Conservation (phyloP, 1,284 basidiomycete genomes). For the Trametes versicolor region DNA sequence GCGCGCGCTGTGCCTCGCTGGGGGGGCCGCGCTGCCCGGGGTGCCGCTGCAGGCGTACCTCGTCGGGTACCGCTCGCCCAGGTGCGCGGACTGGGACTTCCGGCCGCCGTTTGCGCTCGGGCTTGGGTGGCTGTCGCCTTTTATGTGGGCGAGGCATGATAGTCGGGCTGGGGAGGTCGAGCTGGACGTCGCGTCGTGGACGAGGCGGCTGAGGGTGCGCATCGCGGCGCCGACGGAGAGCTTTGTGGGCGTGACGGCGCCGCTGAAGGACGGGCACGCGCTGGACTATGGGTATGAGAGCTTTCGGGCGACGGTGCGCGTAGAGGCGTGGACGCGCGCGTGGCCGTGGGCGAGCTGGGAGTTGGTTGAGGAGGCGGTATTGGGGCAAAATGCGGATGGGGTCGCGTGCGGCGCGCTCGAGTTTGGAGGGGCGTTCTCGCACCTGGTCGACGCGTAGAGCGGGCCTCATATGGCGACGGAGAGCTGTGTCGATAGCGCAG, state of each 20-base stretch:
- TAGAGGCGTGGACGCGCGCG: constrained; percentile 29
- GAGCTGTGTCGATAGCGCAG: not conserved
- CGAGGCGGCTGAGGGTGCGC: constrained; percentile 30
- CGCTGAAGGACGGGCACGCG: constrained; percentile 36
- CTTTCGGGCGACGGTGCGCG: constrained; percentile 33
- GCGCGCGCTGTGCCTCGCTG: constrained; percentile 36
- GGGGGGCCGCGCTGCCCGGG: constrained; percentile 38
- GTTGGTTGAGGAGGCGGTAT: constrained; percentile 33
- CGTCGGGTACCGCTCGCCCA: constrained; percentile 39
- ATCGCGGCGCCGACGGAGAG: constrained; percentile 34
- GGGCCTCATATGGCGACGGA: constrained; percentile 1
- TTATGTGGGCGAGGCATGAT: constrained; percentile 33
- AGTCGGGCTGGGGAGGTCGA: constrained; percentile 30
- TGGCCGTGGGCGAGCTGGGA: constrained; percentile 38
- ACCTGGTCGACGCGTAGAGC: constrained; percentile 18
- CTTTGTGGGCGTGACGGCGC: constrained; percentile 38
- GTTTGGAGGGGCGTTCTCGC: constrained; percentile 40
- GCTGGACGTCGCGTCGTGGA: constrained; percentile 30
- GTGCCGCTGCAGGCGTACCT: constrained; percentile 38
- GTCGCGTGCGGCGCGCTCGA: constrained; percentile 37
- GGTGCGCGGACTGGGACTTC: constrained; percentile 37
- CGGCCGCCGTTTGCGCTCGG: constrained; percentile 35
- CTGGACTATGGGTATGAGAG: constrained; percentile 39
- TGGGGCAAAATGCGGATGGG: constrained; percentile 29
- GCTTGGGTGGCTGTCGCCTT: constrained; percentile 32